Evolutionary conservation across 331 rosid genomes (phyloP), one percentile per base, ranked within the genome.

Genomic region (Stylosanthes scabra): DNA sequence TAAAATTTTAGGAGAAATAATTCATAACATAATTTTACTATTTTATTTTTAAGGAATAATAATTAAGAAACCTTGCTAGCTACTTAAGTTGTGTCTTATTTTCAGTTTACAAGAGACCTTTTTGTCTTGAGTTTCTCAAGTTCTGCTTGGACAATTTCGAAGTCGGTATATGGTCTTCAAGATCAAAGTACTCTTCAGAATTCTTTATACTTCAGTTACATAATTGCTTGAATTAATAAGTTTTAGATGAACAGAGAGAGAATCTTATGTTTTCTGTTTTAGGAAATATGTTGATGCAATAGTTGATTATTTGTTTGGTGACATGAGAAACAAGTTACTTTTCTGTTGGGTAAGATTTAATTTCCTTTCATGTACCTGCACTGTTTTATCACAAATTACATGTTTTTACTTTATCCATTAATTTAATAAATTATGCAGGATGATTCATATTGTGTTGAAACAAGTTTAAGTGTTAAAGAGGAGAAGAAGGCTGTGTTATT

Each of bases 141-240:
- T 92, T 92, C 80, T 92, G 97, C 85, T 89, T 92, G 29, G 87
- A 88, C 70, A 88, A 74, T 25, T 92, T 92, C 78, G 96, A 92
- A 88, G 97, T 89, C 29, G 97, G 90, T 8, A 54, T 88, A 54
- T 92, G 97, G 97, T 84, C 97, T 63, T 87, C 97, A 72, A 83
- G 96, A 85, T 63, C 61, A 13, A 87, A 81, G 97, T 91, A 89
- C 72, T 71, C 54, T 67, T 80, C 80, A 39, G 46, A 60, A 63
- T 61, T 46, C 46, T 41, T 34, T 3, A 29, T 15, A 16, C 58
- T 41, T 50, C 51, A 27, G 2, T 11, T 49, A 20, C 25, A 20
- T 13, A 69, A 59, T 34, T 10, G 31, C 25, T 20, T 20, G 25
- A 20, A 20, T 20, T 11, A 29, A 55, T 63, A 57, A 39, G 13